Base-by-base conservation (phyloP, 2,329 filamentous ascomycete species). In the Fusarium sp. region DNA sequence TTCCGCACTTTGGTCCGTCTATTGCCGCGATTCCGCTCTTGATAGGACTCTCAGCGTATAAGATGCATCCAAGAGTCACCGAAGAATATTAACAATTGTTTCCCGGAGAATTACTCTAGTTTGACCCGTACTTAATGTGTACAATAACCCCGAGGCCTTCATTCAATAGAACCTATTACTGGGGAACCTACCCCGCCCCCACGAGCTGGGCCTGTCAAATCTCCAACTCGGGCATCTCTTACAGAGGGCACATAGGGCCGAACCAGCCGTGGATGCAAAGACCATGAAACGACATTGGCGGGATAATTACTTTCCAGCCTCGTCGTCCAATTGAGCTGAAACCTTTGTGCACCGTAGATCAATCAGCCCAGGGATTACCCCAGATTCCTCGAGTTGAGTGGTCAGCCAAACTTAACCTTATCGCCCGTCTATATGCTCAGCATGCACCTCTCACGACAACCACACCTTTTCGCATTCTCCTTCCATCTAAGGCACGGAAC, bases 401-500 rank as follows among this genome's bases (percentile, higher is more conserved):
- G 40, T 21, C 34, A 42, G n/a, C 40, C 28, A 31, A 22, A 51
- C 39, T 28, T 59, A 52, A 52, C 44, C 58, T 61, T 38, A 50
- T 44, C 28, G 26, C 15, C 15, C 10, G 26, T 28, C 22, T 22
- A 28, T 24, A 55, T 26, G 19, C 19, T 19, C 15, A 42, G 36
- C 28, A 40, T 50, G 40, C 65, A 63, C 47, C 45, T 31, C 28
- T 31, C 28, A 31, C 28, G 28, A 69, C 46, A 44, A 49, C 47
- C 44, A 64, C 70, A 58, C 19, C 56, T 61, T 34, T 65, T 62
- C 46, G 70, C 66, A 7, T 76, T 79, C 2, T 71, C 72, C 55
- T 76, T 76, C 80, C 80, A 80, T 61, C 79, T 72, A 47, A 82
- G 56, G 56, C 75, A 77, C 6, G 79, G 77, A 24, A 80, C 72